Base-by-base conservation (phyloP, 75 land plant genomes). In the Pinus albicaulis region DNA sequence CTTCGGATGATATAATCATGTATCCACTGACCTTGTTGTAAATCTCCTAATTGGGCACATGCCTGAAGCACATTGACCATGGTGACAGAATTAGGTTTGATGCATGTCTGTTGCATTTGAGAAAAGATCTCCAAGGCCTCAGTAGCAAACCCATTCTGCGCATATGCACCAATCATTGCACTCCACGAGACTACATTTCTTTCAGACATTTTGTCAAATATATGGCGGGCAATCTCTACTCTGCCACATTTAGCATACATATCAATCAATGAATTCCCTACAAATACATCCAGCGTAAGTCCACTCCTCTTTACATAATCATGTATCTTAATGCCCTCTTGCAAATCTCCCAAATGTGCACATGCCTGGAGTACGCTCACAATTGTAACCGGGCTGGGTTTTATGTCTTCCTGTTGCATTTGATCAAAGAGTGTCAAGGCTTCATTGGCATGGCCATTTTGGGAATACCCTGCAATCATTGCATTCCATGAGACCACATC, bases 131-230 rank as follows among this genome's bases (percentile, higher is more conserved):
- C 79, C 81, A 87, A 38, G 7, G 91, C 93, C 70, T 93, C 91
- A 17, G 71, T 69, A 16, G 81, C 83, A 77, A 59, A 15, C 11
- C 81, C 91, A 59, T 86, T 87, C 61, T 89, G 87, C 1, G 76
- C 78, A 76, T 85, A 89, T 19, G 86, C 89, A 4, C 79, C 74
- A 36, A 93, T 65, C 82, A 91, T 82, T 4, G 93, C 85, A 62
- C 79, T 86, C 91, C 91, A 86, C 3, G 92, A 82, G 52, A 85
- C 83, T 74, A 76, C 55, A 74, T 85, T 85, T 85, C 79, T 87
- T 24, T 26, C 68, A 28, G 79, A 80, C 38, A 82, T 57, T 31
- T 20, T 48, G 5, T 73, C 79, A 73, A 91, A 91, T 74, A 91
- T 19, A n/a, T 44, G 79, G 5, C 64, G 28, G 0, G 92, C 90